Evolutionary conservation across 2,329 filamentous ascomycete genomes (phyloP), one percentile per base, ranked within the genome.

Genomic region (Dactylella cylindrospora): DNA sequence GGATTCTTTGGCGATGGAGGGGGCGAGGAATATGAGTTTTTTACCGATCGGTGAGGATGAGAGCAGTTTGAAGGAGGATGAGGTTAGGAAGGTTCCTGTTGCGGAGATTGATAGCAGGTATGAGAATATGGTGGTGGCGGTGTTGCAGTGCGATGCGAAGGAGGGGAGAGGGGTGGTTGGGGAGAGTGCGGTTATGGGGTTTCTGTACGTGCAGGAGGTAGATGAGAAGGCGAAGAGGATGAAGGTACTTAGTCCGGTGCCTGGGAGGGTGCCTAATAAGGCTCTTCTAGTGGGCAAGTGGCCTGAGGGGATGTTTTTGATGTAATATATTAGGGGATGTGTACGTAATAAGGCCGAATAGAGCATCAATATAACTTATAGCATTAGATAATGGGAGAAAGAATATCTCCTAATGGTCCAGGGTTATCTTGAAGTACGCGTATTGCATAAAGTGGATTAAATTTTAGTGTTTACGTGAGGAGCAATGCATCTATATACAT

Each of bases 161-260:
- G 89, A 93, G 62, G 75, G 80, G 0, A 80, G 85, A 5, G 83
- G 88, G 40, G 80, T 82, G 1, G 84, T 97, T 36, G 81, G 88
- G 9, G 85, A 90, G 67, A 84, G 90, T 5, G 86, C 85, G 52
- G 84, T 97, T 23, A 86, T 94, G 80, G 93, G 93, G 0, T 98
- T 95, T 70, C 80, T 96, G 23, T 96, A 95, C 70, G 86, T 97
- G 12, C 68, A 66, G 40, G 66, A 95, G 64, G 88, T 97, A 3
- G 90, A 98, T 70, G 86, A 88, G 70, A 84, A 86, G 68, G 86
- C 86, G 72, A 83, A 83, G 67, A 86, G 87, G 71, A 78, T 96
- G 25, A 86, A 88, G 70, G 77, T 97, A 15, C 75, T 98, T 57
- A 84, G 88, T 13, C 93, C 93, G 1, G 83, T 95, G 64, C 87